A percentile compares a stretch with the other conserved stretches of the same genome.
These are phyloP conservation scores for Blastomyces emzantsi DNA, from an alignment of 2,329 filamentous ascomycete genomes.

Conservation along the genomic window DNA sequence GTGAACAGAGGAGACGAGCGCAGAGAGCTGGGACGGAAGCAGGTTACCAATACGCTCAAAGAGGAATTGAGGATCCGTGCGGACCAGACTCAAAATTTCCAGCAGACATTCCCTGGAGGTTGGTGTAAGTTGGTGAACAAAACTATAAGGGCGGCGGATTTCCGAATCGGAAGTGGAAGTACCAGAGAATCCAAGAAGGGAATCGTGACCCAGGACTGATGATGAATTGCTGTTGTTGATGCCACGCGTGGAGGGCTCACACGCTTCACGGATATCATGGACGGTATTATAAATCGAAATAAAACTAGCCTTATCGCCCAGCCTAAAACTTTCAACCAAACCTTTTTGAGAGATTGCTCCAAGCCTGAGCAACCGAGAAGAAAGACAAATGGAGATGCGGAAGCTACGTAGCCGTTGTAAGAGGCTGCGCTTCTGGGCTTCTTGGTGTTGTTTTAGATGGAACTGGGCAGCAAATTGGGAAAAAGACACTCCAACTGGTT, in stretches of 20 bases:
- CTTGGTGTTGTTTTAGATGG: slow-evolving; percentile 36
- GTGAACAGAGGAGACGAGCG: slow-evolving; percentile 69
- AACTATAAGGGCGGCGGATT: slow-evolving; percentile 28
- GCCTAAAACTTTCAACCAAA: slow-evolving; percentile 37
- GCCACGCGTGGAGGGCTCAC: slow-evolving; percentile 23
- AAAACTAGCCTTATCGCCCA: slow-evolving; percentile 39
- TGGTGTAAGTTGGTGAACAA: slow-evolving; percentile 58
- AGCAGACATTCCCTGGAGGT: slow-evolving; percentile 67
- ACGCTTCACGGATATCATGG: slow-evolving; percentile 37
- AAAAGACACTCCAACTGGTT: slow-evolving; percentile 29
- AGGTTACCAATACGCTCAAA: slow-evolving; percentile 71
- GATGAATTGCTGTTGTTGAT: not conserved
- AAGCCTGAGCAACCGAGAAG: slow-evolving; percentile 35
- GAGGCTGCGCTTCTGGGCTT: slow-evolving; percentile 32
- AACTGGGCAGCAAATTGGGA: slow-evolving; percentile 38
- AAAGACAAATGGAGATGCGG: slow-evolving; percentile 37
- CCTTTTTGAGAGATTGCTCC: slow-evolving; percentile 36
- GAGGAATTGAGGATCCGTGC: slow-evolving; percentile 80
- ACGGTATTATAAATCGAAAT: slow-evolving; percentile 37
- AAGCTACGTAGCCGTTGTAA: slow-evolving; percentile 33
- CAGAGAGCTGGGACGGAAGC: slow-evolving; percentile 64
- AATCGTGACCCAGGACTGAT: slow-evolving; percentile 28
- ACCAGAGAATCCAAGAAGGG: slow-evolving; percentile 24
- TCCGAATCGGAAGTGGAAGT: slow-evolving; percentile 30
- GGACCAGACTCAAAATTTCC: slow-evolving; percentile 69